These are phyloP conservation scores for Puccinia triticina DNA, from an alignment of 1,284 basidiomycete species.

Conservation along the genomic window DNA sequence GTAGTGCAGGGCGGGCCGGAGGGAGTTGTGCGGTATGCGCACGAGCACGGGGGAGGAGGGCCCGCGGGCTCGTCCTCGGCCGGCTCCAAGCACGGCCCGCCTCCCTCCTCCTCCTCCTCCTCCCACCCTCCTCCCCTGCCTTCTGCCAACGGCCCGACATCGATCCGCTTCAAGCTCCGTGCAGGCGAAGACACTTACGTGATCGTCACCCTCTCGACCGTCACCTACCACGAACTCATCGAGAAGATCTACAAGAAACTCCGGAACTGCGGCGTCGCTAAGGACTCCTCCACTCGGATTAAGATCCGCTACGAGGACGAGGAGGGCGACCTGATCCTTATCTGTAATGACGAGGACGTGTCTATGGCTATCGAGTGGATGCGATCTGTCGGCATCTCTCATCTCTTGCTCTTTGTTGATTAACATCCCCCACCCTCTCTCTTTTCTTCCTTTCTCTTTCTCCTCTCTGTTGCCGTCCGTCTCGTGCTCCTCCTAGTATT, in stretches of 20 bases:
- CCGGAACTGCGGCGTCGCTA: conserved; percentile 73
- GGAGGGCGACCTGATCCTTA: conserved; percentile 82
- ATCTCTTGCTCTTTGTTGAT: conserved; percentile 40
- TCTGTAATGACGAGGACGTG: conserved; percentile 84
- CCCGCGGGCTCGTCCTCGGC: background rate
- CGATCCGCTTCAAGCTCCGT: conserved; percentile 66
- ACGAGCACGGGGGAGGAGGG: conserved; percentile 48
- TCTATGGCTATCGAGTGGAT: conserved; percentile 77
- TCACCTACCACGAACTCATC: conserved; percentile 77
- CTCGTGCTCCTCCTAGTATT: background rate
- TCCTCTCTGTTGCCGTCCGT: background rate
- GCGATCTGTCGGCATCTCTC: conserved; percentile 22
- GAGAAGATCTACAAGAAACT: conserved; percentile 92
- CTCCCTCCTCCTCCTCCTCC: background rate
- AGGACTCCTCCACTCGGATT: conserved; percentile 73
- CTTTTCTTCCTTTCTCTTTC: background rate
- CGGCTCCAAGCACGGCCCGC: background rate
- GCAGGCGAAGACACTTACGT: conserved; percentile 88
- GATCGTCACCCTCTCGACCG: conserved; percentile 78
- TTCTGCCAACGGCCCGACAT: conserved; percentile 51
- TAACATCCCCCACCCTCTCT: background rate
- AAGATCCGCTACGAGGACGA: conserved; percentile 78
- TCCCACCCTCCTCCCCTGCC: background rate
- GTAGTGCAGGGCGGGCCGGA: conserved; percentile 2
- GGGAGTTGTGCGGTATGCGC: conserved; percentile 52